Evolutionary conservation across 2,329 filamentous ascomycete genomes (phyloP).

Genomic region (Alternaria solani): DNA sequence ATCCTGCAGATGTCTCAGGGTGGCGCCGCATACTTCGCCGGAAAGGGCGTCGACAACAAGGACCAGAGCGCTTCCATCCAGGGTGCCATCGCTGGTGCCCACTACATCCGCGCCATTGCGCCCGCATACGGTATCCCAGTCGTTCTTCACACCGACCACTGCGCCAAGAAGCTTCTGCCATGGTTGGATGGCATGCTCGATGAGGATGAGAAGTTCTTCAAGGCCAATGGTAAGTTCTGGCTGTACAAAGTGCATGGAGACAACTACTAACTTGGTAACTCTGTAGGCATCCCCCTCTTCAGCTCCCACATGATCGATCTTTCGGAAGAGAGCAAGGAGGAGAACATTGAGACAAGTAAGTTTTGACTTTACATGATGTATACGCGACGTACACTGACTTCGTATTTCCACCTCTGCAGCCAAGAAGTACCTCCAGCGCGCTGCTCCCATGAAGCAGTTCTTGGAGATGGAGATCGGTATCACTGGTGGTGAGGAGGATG

Average conservation of each 20-base stretch:
- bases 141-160: constrained; percentile 62
- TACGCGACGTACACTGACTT: too few relatives aligned
- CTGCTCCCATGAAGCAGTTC: constrained; percentile 94
- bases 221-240: constrained; percentile 67
- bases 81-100: constrained; percentile 81
- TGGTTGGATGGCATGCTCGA: constrained; percentile 81
- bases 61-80: constrained; percentile 88
- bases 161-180: constrained; percentile 81
- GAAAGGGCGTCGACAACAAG: constrained; percentile 53
- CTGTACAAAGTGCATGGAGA: too few relatives aligned
- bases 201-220: constrained; percentile 94
- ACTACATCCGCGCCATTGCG: constrained; percentile 89
- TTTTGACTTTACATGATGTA: too few relatives aligned
- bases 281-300: constrained; percentile 49
- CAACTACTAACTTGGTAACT: too few relatives aligned
- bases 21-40: constrained; percentile 74
- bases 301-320: constrained; percentile 96
- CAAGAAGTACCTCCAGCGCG: constrained; percentile 77
- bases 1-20: constrained; percentile 82
- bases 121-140: constrained; percentile 83
- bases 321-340: constrained; percentile 80
- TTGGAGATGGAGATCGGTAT: constrained; percentile 92
- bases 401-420: constrained; percentile 43
- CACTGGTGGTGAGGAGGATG: constrained; percentile 96
- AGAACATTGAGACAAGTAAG: constrained; percentile 82